Conservation (phyloP, 345 rosid genomes). For the Cardiospermum halicacabum region DNA sequence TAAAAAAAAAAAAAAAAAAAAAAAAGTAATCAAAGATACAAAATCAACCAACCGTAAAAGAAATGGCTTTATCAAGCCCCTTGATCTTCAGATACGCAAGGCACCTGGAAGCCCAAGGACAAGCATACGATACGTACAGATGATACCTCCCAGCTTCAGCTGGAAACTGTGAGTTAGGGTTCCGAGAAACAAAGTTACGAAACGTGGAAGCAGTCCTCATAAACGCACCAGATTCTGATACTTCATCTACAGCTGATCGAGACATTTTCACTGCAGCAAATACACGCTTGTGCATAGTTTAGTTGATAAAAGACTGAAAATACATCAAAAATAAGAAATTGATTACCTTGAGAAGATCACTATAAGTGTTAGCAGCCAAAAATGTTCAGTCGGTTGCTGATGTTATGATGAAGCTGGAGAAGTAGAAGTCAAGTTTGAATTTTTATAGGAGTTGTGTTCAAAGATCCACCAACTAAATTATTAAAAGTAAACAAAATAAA, state of each 20-base stretch:
- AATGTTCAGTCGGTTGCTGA: no score
- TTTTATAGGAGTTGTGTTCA: no score
- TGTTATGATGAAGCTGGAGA: no score
- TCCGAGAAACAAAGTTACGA: slow-evolving; percentile 57
- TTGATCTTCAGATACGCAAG: slow-evolving; percentile 77
- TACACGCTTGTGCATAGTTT: not conserved
- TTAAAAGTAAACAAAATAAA: no score
- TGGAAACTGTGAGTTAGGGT: slow-evolving; percentile 61
- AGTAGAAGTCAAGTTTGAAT: no score
- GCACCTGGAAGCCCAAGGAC: slow-evolving; percentile 95
- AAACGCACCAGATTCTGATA: slow-evolving; percentile 72
- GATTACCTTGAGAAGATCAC: not conserved
- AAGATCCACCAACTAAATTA: no score
- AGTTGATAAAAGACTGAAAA: not conserved
- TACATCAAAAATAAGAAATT: not conserved
- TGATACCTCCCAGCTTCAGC: slow-evolving; percentile 89
- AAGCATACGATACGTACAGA: slow-evolving; percentile 89
- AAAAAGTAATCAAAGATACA: not conserved
- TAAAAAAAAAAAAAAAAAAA: not conserved
- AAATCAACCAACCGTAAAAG: slow-evolving; percentile 59
- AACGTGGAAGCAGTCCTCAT: slow-evolving; percentile 76
- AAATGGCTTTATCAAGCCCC: slow-evolving; percentile 74
- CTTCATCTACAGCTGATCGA: slow-evolving; percentile 72
- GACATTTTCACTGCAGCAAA: slow-evolving; percentile 45
- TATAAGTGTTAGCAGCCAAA: no score